phyloP scores from a whole-genome alignment of 2,329 filamentous ascomycete species.

The Tolypocladium tundrense region DNA sequence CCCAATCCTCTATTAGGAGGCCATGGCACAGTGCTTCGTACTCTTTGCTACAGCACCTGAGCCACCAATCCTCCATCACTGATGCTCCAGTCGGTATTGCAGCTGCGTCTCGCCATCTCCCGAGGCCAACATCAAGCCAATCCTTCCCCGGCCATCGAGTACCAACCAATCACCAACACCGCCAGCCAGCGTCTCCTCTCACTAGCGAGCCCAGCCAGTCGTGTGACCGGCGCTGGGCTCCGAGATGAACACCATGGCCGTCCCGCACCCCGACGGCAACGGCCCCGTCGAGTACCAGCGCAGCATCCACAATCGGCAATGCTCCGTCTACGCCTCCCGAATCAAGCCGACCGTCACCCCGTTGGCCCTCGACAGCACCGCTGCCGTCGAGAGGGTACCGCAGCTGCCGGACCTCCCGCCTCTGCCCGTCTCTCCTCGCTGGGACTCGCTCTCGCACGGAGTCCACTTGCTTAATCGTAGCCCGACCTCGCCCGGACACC shows the following conservation, averaged over 20 bases:
- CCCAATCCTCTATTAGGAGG: not conserved
- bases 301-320: conserved; percentile 9
- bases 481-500: not conserved
- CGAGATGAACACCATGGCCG: conserved; percentile 12
- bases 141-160: not conserved
- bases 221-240: conserved; percentile 10
- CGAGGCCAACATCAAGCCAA: not conserved
- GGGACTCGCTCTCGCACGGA: conserved; percentile 29
- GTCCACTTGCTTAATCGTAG: conserved; percentile 12
- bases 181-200: not conserved
- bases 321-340: conserved; percentile 12
- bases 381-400: not conserved
- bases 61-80: conserved; percentile 1
- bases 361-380: conserved; percentile 1
- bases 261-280: conserved; percentile 6
- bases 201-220: conserved; percentile 1
- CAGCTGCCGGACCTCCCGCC: conserved; percentile 20
- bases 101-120: not conserved
- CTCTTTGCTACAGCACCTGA: conserved; percentile 1
- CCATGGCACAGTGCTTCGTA: conserved; percentile 6
- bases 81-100: not conserved
- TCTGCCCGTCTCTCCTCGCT: conserved; percentile 29
- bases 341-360: conserved; percentile 8
- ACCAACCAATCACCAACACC: not conserved
- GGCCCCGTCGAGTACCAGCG: conserved; percentile 4